Percentiles rank a stretch among this genome's conserved stretches.
These are phyloP conservation scores for Fusarium tanahbumbuense DNA, from an alignment of 2,329 filamentous ascomycete genomes.

Conservation along the genomic window DNA sequence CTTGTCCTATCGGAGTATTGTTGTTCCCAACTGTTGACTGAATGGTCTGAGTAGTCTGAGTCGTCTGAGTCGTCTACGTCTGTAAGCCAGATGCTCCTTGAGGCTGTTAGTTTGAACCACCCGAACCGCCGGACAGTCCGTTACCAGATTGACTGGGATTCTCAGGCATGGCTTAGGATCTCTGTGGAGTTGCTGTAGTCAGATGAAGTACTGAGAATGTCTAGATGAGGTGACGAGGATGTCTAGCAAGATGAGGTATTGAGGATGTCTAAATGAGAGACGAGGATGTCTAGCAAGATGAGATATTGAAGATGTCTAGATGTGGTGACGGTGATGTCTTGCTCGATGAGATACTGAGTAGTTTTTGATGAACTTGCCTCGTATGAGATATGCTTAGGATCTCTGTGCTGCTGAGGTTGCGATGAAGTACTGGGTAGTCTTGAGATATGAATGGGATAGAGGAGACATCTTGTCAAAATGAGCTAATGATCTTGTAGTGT, in stretches of 20 bases:
- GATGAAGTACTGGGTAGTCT: neutral
- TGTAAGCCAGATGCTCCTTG: neutral
- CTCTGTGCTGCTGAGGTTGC: neutral
- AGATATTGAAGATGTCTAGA: too few relatives aligned
- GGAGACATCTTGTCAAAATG: neutral
- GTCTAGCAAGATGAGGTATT: too few relatives aligned
- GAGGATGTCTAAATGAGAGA: too few relatives aligned
- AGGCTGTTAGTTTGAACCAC: neutral
- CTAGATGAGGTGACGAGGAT: neutral
- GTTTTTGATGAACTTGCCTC: neutral
- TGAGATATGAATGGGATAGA: neutral
- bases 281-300: too few relatives aligned
- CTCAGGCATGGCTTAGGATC: neutral
- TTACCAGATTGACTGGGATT: neutral
- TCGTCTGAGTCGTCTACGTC: neutral
- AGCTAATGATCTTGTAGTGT: neutral
- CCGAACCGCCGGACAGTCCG: neutral
- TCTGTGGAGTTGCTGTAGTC: neutral
- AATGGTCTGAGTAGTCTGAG: neutral
- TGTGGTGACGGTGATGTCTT: too few relatives aligned
- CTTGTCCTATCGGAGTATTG: neutral
- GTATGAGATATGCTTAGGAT: neutral
- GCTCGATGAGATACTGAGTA: neutral
- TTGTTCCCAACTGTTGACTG: neutral
- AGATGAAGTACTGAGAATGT: too few relatives aligned